Percentiles rank a stretch among this genome's conserved stretches.
Evolutionary conservation across 257 asterid genomes (phyloP).

Genomic region (Capsicum rhomboideum): DNA sequence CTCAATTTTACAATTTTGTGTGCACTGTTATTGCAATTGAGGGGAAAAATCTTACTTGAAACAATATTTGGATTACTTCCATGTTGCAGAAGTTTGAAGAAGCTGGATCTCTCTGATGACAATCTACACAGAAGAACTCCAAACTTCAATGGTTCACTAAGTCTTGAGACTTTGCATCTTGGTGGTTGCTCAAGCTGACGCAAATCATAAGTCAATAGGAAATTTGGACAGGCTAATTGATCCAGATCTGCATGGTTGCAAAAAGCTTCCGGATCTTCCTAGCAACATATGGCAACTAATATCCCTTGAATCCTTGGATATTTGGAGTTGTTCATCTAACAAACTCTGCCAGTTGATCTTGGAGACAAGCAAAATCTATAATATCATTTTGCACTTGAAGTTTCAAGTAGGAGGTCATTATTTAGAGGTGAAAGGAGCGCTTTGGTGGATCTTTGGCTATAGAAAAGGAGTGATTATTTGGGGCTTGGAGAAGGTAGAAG

Average conservation of each 20-base stretch:
- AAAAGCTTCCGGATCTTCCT: not conserved
- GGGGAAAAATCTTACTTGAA: too few species aligned
- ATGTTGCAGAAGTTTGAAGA: not conserved
- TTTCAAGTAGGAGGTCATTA: too few species aligned
- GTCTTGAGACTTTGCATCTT: not conserved
- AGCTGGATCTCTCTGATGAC: not conserved
- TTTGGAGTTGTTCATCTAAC: not conserved
- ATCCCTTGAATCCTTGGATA: not conserved
- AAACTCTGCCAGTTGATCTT: not conserved
- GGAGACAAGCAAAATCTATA: not conserved
- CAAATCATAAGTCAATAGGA: not conserved
- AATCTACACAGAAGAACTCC: not conserved
- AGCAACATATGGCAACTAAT: not conserved
- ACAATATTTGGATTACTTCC: too few species aligned
- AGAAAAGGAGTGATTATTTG: too few species aligned
- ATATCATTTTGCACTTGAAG: not conserved
- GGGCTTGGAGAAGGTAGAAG: too few species aligned
- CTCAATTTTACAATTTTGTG: not conserved
- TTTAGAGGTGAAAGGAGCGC: too few species aligned
- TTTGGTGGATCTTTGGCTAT: too few species aligned
- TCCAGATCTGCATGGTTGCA: not conserved
- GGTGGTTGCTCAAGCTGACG: not conserved
- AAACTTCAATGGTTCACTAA: not conserved
- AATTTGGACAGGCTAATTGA: not conserved
- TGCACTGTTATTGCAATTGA: too few species aligned